These are phyloP conservation scores for Raffaelea arxii DNA, from an alignment of 2,329 filamentous ascomycete genomes.

Conservation along the genomic window DNA sequence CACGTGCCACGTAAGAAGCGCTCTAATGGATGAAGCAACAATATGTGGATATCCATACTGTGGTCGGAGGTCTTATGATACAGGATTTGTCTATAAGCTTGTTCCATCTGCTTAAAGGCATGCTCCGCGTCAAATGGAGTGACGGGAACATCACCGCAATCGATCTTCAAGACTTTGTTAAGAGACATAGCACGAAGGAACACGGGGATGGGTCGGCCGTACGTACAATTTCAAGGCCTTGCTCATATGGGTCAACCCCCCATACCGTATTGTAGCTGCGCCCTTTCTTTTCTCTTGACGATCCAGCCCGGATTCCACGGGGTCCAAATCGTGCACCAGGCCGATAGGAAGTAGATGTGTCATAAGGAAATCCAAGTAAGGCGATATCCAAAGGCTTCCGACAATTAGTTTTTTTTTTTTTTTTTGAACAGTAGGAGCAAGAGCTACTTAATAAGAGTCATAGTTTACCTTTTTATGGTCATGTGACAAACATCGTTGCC, in stretches of 20 bases:
- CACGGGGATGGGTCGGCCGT: too few relatives aligned
- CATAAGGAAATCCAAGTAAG: constrained; percentile 12
- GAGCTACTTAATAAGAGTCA: not conserved
- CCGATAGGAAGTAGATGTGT: constrained; percentile 13
- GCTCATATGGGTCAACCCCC: constrained; percentile 10
- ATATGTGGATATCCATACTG: not conserved
- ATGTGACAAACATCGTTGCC: constrained; percentile 8
- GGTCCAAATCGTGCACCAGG: constrained; percentile 12
- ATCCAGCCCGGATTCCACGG: constrained; percentile 11
- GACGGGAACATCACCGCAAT: constrained; percentile 15
- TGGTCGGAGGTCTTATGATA: constrained; percentile 7
- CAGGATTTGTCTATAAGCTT: constrained; percentile 9
- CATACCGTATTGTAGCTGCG: constrained; percentile 11
- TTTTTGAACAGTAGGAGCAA: not conserved
- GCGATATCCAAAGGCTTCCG: constrained; percentile 10
- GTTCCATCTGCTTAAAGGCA: constrained; percentile 16
- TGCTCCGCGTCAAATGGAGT: constrained; percentile 13
- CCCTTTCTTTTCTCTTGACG: constrained; percentile 10
- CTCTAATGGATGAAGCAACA: not conserved
- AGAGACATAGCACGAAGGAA: not conserved
- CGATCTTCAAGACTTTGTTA: constrained; percentile 4
- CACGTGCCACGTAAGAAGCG: too few relatives aligned
- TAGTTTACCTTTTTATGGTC: constrained; percentile 1
- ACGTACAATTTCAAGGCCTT: constrained; percentile 5
- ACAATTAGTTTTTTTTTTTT: too few relatives aligned